Evolutionary conservation across 2,329 filamentous ascomycete species (phyloP).

Genomic region (Venturia carpophila): DNA sequence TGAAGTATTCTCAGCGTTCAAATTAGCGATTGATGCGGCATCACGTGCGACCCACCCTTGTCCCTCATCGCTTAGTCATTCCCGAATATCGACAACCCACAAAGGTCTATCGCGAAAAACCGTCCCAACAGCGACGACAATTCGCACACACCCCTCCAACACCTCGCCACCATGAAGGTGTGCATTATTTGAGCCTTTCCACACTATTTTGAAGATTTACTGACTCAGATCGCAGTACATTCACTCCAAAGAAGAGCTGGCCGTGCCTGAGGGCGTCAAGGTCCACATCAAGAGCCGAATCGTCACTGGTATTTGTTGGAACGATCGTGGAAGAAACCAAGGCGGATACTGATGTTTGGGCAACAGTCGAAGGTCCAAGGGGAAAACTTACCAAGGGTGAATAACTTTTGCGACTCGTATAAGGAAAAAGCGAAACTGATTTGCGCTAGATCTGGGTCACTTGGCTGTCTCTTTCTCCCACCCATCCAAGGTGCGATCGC

Average conservation of each 20-base stretch:
- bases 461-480: conserved; percentile 91
- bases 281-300: conserved; percentile 93
- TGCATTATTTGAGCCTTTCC: neutral
- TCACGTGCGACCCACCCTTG: neutral
- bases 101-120: neutral
- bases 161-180: conserved; percentile 14
- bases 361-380: conserved; percentile 83
- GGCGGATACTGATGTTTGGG: neutral
- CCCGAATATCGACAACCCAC: conserved; percentile 7
- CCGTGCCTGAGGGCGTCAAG: conserved; percentile 97
- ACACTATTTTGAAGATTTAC: neutral
- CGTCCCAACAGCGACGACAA: neutral
- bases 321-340: conserved; percentile 19
- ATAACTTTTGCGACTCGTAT: neutral
- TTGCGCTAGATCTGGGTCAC: conserved; percentile 64
- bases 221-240: conserved; percentile 95
- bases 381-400: conserved; percentile 83
- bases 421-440: neutral
- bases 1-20: too few relatives aligned
- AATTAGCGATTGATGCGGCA: too few relatives aligned
- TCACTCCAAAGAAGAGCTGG: conserved; percentile 92
- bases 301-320: conserved; percentile 80
- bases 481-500: conserved; percentile 53
- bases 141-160: conserved; percentile 21
- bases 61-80: neutral